These are phyloP conservation scores for Cruciata laevipes DNA, from an alignment of 257 asterid species.

Conservation along the genomic window DNA sequence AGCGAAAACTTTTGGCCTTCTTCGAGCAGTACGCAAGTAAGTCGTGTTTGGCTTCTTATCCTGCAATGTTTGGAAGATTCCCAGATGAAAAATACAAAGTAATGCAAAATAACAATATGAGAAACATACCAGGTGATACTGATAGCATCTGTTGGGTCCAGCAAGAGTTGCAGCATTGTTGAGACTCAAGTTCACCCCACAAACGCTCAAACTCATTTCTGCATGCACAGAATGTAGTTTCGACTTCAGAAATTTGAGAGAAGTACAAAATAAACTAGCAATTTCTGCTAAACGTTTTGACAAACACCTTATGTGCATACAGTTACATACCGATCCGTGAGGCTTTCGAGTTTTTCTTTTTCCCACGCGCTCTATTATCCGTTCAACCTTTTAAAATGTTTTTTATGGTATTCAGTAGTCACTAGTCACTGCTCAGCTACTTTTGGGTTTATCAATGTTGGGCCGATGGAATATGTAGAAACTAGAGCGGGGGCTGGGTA, in stretches of 20 bases:
- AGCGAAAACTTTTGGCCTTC: slow-evolving; percentile 37
- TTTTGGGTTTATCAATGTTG: not conserved
- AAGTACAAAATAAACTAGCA: not conserved
- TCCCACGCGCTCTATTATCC: not conserved
- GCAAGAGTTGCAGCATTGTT: slow-evolving; percentile 4
- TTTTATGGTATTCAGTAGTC: too few relatives aligned
- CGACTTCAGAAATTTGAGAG: not conserved
- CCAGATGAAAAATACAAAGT: not conserved
- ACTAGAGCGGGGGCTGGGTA: too few relatives aligned
- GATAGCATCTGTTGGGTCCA: not conserved
- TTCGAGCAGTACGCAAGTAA: slow-evolving; percentile 13
- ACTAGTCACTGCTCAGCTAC: too few relatives aligned
- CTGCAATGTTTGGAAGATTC: slow-evolving; percentile 29
- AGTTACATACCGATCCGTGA: not conserved
- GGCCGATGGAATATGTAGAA: not conserved
- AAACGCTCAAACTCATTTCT: slow-evolving; percentile 16
- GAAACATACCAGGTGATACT: slow-evolving; percentile 13
- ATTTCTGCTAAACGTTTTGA: slow-evolving; percentile 1
- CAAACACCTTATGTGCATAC: slow-evolving; percentile 1
- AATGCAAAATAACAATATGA: not conserved
- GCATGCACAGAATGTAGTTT: not conserved
- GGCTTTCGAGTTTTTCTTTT: not conserved
- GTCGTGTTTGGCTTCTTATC: slow-evolving; percentile 28
- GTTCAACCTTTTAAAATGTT: not conserved
- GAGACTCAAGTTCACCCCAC: slow-evolving; percentile 3